These are phyloP conservation scores for Heritiera littoralis DNA, from an alignment of 345 rosid genomes.

Conservation along the genomic window DNA sequence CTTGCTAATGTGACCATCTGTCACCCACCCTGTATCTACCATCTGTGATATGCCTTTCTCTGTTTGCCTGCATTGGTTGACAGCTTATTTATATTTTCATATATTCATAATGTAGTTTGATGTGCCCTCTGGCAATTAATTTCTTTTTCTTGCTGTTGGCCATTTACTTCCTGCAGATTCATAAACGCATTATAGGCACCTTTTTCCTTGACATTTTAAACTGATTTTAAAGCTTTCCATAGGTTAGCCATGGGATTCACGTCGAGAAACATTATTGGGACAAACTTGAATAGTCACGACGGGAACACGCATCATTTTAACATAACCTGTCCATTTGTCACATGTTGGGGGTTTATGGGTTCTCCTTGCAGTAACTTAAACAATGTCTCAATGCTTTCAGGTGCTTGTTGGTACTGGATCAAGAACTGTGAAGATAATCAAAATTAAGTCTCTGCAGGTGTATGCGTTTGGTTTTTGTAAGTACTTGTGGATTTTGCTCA, in stretches of 20 bases:
- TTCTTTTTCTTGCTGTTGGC: neutral
- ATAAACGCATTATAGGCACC: neutral
- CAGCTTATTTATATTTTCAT: neutral
- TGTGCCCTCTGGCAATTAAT: neutral
- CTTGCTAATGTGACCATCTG: neutral
- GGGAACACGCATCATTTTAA: constrained; percentile 40
- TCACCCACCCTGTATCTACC: neutral
- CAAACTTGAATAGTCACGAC: neutral
- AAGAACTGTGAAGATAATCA: constrained; percentile 77
- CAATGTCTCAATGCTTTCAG: constrained; percentile 39
- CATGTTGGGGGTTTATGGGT: constrained; percentile 1
- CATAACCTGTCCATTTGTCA: neutral
- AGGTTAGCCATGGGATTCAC: neutral
- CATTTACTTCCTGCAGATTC: neutral
- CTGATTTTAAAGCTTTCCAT: neutral
- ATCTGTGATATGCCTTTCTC: constrained; percentile 9
- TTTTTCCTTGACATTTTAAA: neutral
- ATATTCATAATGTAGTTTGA: neutral
- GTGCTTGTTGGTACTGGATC: constrained; percentile 98
- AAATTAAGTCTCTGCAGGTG: constrained; percentile 72
- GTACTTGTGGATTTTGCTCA: constrained; percentile 40
- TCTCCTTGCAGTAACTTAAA: neutral
- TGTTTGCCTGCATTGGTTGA: neutral
- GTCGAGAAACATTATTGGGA: constrained; percentile 3
- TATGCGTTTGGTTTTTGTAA: constrained; percentile 96